Evolutionary conservation across 1,139 yeast species (phyloP), one percentile per base, ranked within the genome.

Genomic region (Debaryomyces psychrophilus): DNA sequence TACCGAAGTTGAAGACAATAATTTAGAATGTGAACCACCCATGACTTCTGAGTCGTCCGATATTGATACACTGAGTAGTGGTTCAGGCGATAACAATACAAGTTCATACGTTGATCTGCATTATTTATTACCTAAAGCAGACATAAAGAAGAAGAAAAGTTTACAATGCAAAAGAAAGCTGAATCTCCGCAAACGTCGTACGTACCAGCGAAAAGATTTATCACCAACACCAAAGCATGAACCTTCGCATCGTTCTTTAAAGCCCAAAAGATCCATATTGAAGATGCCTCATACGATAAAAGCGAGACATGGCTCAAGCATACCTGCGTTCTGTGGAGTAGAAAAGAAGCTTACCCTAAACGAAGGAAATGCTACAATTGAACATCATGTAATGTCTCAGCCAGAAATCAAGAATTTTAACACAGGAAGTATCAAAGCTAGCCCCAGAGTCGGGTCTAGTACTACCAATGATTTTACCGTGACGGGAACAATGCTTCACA

Each of bases 141-240:
- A 35, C 20, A 39, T 50, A 40, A 60, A 57, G 46, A 58, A 53
- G 50, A 46, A 48, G 45, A 46, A 38, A 23, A 42, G 9, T 15
- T 27, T 17, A 12, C 44, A 8, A 34, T 42, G 47, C 50, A 47
- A 34, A 43, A 40, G 43, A 26, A 37, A 39, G 37, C 14, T 27
- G 15, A 25, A 25, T 20, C 17, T 20, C 28, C 33, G 14, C 15
- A 38, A 41, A 29, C 45, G 45, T 17, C 45, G 41, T 23, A 34
- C 28, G n/a, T 28, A 41, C 33, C 44, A 39, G 50, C 31, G 52
- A 44, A 17, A 50, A 39, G 47, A 41, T 37, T n/a, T 50, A n/a
- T 70, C 76, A 1, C 77, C 78, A 0, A 69, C 73, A 0, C 79
- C 77, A 0, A 74, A 73, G 48, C 76, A 71, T 48, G 64, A 67